phyloP scores from a whole-genome alignment of 768 basidiomycete species.

The Kwoniella botswanensis region DNA sequence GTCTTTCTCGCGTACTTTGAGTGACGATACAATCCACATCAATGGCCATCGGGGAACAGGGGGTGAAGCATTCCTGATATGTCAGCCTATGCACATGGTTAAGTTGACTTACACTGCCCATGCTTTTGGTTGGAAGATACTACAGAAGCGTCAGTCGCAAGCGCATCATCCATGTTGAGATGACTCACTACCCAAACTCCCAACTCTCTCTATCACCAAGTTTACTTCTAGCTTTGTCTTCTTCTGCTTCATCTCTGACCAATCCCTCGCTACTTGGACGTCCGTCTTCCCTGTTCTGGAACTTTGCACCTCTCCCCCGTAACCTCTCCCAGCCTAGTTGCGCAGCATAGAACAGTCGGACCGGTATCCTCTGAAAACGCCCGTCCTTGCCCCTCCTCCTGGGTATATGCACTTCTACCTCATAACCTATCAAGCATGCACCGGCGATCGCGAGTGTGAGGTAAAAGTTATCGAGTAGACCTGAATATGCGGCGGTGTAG shows the following conservation, averaged over 20 bases:
- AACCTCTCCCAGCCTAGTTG: conserved; percentile 30
- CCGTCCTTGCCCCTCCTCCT: conserved; percentile 49
- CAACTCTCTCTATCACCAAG: conserved; percentile 53
- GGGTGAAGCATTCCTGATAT: conserved; percentile 36
- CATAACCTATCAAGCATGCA: conserved; percentile 50
- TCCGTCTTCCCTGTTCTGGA: not conserved
- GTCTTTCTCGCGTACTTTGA: conserved; percentile 49
- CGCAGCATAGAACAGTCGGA: conserved; percentile 28
- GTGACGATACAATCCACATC: conserved; percentile 47
- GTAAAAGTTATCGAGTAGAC: conserved; percentile 54
- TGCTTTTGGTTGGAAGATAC: conserved; percentile 51
- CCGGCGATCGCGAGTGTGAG: conserved; percentile 55
- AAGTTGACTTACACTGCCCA: conserved; percentile 45
- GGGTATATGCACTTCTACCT: conserved; percentile 52
- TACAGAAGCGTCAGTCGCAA: conserved; percentile 8
- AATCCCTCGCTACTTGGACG: conserved; percentile 20
- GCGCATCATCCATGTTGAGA: not conserved
- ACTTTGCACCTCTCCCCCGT: conserved; percentile 1
- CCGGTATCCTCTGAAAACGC: conserved; percentile 35
- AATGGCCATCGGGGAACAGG: conserved; percentile 53
- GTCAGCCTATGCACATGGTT: conserved; percentile 11
- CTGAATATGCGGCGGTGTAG: conserved; percentile 55
- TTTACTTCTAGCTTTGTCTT: conserved; percentile 21
- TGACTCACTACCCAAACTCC: conserved; percentile 57
- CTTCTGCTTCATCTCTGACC: conserved; percentile 2